Evolutionary conservation across 2,329 filamentous ascomycete genomes (phyloP).

Genomic region (Hirsutella minnesotensis): DNA sequence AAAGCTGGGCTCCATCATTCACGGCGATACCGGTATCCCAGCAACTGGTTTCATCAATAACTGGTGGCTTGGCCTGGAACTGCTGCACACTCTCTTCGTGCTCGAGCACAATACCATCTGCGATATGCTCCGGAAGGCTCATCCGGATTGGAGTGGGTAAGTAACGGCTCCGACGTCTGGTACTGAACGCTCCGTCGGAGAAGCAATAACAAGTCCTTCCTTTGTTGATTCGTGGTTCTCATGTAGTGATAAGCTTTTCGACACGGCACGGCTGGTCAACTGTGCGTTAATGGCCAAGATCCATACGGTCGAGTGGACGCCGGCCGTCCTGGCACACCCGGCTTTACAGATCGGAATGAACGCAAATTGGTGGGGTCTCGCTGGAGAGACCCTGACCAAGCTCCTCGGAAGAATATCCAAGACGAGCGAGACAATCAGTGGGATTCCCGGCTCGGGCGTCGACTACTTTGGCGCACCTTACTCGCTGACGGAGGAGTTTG

Average conservation of each 20-base stretch:
- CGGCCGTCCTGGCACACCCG: slow-evolving; percentile 32
- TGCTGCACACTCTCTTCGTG: background rate
- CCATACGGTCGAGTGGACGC: slow-evolving; percentile 36
- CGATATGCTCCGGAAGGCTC: background rate
- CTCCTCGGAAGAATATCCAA: background rate
- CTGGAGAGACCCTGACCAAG: background rate
- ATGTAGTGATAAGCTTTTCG: background rate
- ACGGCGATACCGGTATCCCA: background rate
- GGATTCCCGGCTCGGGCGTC: background rate
- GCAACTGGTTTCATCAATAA: slow-evolving; percentile 1
- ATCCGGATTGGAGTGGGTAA: background rate
- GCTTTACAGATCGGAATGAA: slow-evolving; percentile 1
- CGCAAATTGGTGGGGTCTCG: slow-evolving; percentile 1
- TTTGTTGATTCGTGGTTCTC: too few species aligned
- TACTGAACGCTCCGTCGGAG: too few species aligned
- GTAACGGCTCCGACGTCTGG: background rate
- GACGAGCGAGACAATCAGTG: background rate
- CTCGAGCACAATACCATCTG: slow-evolving; percentile 2
- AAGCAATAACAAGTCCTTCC: too few species aligned
- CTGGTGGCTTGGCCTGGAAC: background rate
- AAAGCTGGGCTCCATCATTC: background rate
- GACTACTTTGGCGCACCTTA: background rate
- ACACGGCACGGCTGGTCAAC: slow-evolving; percentile 19
- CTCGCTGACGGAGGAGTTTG: slow-evolving; percentile 1
- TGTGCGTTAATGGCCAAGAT: slow-evolving; percentile 37